Conservation (phyloP, 805 yeast genomes). For the Candida awuae region DNA sequence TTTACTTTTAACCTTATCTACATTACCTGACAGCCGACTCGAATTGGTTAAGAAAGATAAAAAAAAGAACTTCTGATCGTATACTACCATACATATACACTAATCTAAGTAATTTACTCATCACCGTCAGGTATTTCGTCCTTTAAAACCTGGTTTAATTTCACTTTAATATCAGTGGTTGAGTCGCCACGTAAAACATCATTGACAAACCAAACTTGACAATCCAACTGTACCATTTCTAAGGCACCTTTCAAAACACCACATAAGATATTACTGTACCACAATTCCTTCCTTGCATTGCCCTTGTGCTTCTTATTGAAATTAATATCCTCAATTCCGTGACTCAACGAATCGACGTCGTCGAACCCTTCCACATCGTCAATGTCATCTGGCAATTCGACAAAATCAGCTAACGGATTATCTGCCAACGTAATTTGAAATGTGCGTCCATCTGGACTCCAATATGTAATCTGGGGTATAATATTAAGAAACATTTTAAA, state of each 20-base stretch:
- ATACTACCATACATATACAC: neutral
- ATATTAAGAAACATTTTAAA: constrained; percentile 84
- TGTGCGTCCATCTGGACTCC: constrained; percentile 68
- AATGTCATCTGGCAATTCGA: constrained; percentile 75
- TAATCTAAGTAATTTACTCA: constrained; percentile 33
- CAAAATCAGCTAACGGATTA: constrained; percentile 91
- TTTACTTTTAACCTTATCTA: constrained; percentile 28
- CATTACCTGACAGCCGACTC: constrained; percentile 28
- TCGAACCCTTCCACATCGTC: constrained; percentile 7
- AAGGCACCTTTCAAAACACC: constrained; percentile 89
- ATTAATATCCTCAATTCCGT: constrained; percentile 32
- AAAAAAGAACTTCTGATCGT: constrained; percentile 4
- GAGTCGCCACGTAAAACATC: constrained; percentile 81
- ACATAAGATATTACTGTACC: constrained; percentile 88
- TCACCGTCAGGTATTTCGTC: constrained; percentile 98
- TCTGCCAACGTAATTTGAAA: constrained; percentile 70
- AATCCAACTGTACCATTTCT: constrained; percentile 93
- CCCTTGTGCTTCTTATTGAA: constrained; percentile 25
- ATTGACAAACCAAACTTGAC: constrained; percentile 70
- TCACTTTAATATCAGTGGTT: constrained; percentile 68
- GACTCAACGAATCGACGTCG: constrained; percentile 89
- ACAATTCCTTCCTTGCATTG: constrained; percentile 57
- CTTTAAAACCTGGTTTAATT: constrained; percentile 61
- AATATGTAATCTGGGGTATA: constrained; percentile 57
- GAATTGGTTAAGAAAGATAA: constrained; percentile 8